These are phyloP conservation scores for Cucurbita maxima DNA, from an alignment of 306 rosid genomes.

Conservation along the genomic window DNA sequence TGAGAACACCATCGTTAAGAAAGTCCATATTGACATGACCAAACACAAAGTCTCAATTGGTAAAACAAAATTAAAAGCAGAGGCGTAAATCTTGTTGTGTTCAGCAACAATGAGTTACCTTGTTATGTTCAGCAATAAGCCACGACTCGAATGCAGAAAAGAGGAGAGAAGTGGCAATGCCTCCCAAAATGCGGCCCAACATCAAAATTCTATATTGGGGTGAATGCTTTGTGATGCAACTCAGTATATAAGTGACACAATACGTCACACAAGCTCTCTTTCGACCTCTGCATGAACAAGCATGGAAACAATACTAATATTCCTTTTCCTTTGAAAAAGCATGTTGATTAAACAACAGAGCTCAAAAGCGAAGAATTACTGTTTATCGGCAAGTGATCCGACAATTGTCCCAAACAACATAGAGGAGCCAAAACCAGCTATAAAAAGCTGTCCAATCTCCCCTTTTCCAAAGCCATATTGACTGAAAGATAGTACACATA, in stretches of 20 bases:
- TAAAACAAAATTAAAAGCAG: not conserved
- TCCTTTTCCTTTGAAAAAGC: not conserved
- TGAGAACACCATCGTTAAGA: not conserved
- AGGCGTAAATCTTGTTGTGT: not conserved
- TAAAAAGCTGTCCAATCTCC: slow-evolving; percentile 89
- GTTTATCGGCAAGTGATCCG: slow-evolving; percentile 97
- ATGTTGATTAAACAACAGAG: not conserved
- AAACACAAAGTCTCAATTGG: not conserved
- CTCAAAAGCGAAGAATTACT: slow-evolving; percentile 30
- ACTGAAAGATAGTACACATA: slow-evolving; percentile 89
- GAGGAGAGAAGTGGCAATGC: slow-evolving; percentile 83
- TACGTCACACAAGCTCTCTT: slow-evolving; percentile 96
- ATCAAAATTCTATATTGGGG: slow-evolving; percentile 70
- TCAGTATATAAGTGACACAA: slow-evolving; percentile 79
- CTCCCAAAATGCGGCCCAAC: slow-evolving; percentile 96
- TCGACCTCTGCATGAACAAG: slow-evolving; percentile 58
- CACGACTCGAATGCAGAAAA: slow-evolving; percentile 93
- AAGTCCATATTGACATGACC: not conserved
- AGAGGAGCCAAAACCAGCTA: slow-evolving; percentile 96
- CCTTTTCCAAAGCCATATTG: slow-evolving; percentile 78
- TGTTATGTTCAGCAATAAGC: slow-evolving; percentile 96
- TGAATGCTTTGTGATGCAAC: slow-evolving; percentile 91
- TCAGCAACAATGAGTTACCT: slow-evolving; percentile 28
- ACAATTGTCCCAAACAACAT: slow-evolving; percentile 95
- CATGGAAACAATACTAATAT: not conserved